Base-by-base conservation (phyloP, 768 basidiomycete genomes). In the Lactifluus rugatus region DNA sequence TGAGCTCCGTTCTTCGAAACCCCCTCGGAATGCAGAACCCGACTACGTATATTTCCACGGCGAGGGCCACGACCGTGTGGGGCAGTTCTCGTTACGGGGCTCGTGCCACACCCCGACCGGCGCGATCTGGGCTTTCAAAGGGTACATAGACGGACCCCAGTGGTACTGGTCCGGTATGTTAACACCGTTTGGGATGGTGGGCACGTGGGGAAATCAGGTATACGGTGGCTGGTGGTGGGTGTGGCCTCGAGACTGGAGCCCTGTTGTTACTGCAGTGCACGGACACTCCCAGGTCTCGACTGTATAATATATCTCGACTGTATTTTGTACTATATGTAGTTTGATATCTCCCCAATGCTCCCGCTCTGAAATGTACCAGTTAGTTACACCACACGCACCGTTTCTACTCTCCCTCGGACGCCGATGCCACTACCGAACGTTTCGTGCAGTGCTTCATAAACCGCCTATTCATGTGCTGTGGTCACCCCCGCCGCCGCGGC, bases 141-240 rank as follows among this genome's bases (percentile, higher is more conserved):
- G 36, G 1, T 60, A 60, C 28, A 25, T 10, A 1, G 17, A 31
- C 8, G 34, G 26, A 46, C 36, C 37, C n/a, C 0, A 2, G 13
- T 50, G 53, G 44, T 2, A 25, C 0, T 55, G 54, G 58, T 26
- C 5, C 2, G 58, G 58, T 7, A 19, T 41, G 13, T 16, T 55
- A 8, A 60, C 58, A 3, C 54, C 58, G 6, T 55, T 60, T 51
- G 58, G 58, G 44, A 50, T 60, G 48, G 54, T 45, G 2, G 58
- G 58, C 4, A 21, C 10, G 13, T 60, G 58, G 58, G 28, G 28
- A 2, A 5, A 0, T 1, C 11, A 17, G 13, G 0, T 2, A 5
- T 5, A 10, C 2, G 7, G 8, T n/a, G 48, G 58, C n/a, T 51
- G 48, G 48, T 60, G 48, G 53, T 55, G 58, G 58, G 39, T 60